These are phyloP conservation scores for Arachnopeziza araneosa DNA, from an alignment of 2,329 filamentous ascomycete genomes.

Conservation along the genomic window DNA sequence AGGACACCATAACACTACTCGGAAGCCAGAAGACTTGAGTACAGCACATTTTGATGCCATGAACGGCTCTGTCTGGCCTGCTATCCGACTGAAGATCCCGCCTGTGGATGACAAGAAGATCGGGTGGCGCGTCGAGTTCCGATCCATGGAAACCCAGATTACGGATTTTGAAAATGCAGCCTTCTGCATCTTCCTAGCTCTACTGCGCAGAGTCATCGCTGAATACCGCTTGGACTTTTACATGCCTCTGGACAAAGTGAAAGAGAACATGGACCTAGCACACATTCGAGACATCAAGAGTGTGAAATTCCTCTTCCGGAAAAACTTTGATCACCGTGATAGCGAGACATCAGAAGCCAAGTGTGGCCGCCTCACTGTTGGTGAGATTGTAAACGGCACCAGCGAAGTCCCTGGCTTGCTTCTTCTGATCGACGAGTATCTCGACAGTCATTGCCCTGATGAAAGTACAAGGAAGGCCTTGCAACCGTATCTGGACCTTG, in stretches of 20 bases:
- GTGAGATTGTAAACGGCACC: constrained; percentile 92
- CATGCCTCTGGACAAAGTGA: constrained; percentile 80
- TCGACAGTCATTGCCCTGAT: constrained; percentile 92
- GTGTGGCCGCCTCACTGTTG: constrained; percentile 51
- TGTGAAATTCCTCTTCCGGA: constrained; percentile 87
- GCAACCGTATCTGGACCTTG: constrained; percentile 81
- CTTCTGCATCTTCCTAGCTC: constrained; percentile 93
- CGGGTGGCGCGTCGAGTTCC: constrained; percentile 96
- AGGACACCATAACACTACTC: background rate
- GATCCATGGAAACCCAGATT: constrained; percentile 97
- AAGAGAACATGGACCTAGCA: constrained; percentile 96
- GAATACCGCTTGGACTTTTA: constrained; percentile 96
- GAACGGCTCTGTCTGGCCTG: constrained; percentile 98
- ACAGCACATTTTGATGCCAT: constrained; percentile 96
- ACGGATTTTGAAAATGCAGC: constrained; percentile 98
- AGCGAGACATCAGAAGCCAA: constrained; percentile 36
- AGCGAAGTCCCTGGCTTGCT: constrained; percentile 75
- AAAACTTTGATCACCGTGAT: constrained; percentile 67
- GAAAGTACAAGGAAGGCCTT: constrained; percentile 87
- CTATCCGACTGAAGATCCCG: constrained; percentile 92
- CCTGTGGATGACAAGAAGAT: constrained; percentile 87
- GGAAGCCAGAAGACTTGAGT: constrained; percentile 61
- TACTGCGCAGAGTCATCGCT: constrained; percentile 88
- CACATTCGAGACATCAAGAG: constrained; percentile 77
- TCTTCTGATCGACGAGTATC: constrained; percentile 88